phyloP scores from a whole-genome alignment of 257 asterid genomes.

The Cruciata laevipes region DNA sequence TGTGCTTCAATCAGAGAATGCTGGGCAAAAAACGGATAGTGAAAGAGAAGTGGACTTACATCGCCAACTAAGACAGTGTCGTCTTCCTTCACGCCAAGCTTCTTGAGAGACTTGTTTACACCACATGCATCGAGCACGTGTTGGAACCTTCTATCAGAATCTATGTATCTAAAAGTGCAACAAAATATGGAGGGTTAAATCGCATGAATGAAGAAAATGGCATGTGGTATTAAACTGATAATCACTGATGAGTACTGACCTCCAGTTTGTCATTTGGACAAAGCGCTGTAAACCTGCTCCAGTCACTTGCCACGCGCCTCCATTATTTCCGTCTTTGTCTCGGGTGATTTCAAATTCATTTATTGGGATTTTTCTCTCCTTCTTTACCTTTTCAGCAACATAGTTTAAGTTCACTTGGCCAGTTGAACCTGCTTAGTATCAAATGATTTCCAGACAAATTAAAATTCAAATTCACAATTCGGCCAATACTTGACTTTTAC shows the following conservation, averaged over 20 bases:
- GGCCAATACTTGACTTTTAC: background rate
- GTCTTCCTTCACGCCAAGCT: conserved; percentile 87
- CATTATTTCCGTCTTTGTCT: conserved; percentile 25
- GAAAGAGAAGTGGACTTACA: conserved; percentile 31
- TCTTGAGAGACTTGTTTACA: conserved; percentile 70
- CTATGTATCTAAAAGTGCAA: conserved; percentile 54
- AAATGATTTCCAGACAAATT: conserved; percentile 2
- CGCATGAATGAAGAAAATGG: background rate
- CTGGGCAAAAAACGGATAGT: background rate
- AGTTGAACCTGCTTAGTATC: conserved; percentile 28
- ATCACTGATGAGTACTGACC: conserved; percentile 35
- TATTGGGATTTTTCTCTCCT: conserved; percentile 67
- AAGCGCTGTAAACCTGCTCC: conserved; percentile 91
- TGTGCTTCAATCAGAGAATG: background rate
- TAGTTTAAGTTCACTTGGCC: conserved; percentile 43
- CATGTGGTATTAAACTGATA: background rate
- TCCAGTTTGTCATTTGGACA: conserved; percentile 98
- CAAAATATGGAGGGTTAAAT: conserved; percentile 13
- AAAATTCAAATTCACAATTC: background rate
- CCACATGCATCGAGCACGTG: conserved; percentile 91
- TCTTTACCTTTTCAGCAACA: conserved; percentile 63
- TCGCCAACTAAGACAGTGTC: conserved; percentile 89
- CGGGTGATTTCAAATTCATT: conserved; percentile 69
- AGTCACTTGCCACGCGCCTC: conserved; percentile 59
- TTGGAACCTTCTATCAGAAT: conserved; percentile 86